These are phyloP conservation scores for Fusarium bulbicola DNA, from an alignment of 2,329 filamentous ascomycete genomes.

Conservation along the genomic window DNA sequence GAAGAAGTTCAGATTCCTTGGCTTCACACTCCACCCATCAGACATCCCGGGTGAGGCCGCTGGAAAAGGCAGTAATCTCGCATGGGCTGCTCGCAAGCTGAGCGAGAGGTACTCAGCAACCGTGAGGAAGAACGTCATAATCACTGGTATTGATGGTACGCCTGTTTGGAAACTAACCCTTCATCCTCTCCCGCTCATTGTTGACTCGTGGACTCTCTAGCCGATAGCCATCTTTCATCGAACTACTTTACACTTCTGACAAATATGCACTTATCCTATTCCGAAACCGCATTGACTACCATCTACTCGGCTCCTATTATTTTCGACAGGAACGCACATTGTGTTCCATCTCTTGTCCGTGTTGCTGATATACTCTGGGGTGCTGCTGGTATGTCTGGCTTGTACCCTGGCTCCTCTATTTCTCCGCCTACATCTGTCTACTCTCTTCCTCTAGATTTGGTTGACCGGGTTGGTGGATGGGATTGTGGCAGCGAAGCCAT, in stretches of 20 bases:
- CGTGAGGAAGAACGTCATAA: conserved; percentile 67
- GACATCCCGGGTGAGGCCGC: conserved; percentile 74
- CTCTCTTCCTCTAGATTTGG: conserved; percentile 71
- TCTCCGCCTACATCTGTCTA: conserved; percentile 79
- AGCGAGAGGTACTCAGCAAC: conserved; percentile 67
- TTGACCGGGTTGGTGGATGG: conserved; percentile 77
- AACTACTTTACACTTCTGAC: conserved; percentile 74
- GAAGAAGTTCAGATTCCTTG: conserved; percentile 72
- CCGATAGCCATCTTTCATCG: conserved; percentile 74
- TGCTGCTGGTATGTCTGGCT: conserved; percentile 74
- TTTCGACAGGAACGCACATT: conserved; percentile 77
- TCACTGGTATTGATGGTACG: conserved; percentile 79
- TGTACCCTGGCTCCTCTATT: conserved; percentile 70
- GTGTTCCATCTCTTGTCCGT: conserved; percentile 72
- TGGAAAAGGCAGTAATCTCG: conserved; percentile 79
- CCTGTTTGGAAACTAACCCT: conserved; percentile 18
- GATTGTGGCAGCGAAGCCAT: conserved; percentile 76
- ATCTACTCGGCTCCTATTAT: conserved; percentile 76
- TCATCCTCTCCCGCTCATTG: neutral
- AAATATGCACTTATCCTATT: conserved; percentile 67
- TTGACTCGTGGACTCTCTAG: conserved; percentile 51
- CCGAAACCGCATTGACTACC: conserved; percentile 68
- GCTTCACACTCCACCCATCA: conserved; percentile 72
- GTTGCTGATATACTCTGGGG: conserved; percentile 78
- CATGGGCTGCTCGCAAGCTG: conserved; percentile 74